Evolutionary conservation across 495 filamentous ascomycete species (phyloP), one percentile per base, ranked within the genome.

Genomic region (Tuber borchii): DNA sequence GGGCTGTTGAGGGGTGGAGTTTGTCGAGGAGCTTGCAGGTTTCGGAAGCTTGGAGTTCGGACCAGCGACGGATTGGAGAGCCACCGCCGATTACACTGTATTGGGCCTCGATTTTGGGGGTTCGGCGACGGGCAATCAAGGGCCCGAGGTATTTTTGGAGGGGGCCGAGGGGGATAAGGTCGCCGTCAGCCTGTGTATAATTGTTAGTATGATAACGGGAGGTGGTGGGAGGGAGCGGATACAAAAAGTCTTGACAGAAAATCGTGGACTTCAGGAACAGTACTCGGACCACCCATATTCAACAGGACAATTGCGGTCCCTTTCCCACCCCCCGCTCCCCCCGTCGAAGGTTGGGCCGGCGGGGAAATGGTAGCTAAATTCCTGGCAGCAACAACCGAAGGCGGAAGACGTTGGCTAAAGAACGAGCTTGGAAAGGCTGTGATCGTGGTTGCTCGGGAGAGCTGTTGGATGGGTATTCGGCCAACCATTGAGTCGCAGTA

Each of bases 201-300:
- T 82, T 56, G 78, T 71, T 78, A 74, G 39, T 2, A 37, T 51
- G 72, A 39, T 19, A 4, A 1, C 46, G 61, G 17, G 45, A 26
- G 43, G 44, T 42, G 19, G 42, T 44, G 46, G 16, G 51, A 14
- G 56, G 68, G 51, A 70, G 73, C 65, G 43, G 14, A 70, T 88
- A 94, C 96, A 85, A 99, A 99, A 81, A 99, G 85, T 80, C 93
- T 89, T 85, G 91, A 95, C n/a, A 99, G 87, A 79, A 98, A 99
- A 83, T 91, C 90, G 75, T 90, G 90, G 31, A 99, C 96, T 86
- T 98, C 93, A 74, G 90, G 87, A 17, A 90, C 90, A 9, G 92
- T 97, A 20, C 93, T 93, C 10, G 96, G 96, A 16, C 96, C 96
- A 73, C 96, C 96, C 96, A 99, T 99, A 85, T 99, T 99, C 84